phyloP scores from a whole-genome alignment of 345 rosid genomes.

The Pugionium cornutum region DNA sequence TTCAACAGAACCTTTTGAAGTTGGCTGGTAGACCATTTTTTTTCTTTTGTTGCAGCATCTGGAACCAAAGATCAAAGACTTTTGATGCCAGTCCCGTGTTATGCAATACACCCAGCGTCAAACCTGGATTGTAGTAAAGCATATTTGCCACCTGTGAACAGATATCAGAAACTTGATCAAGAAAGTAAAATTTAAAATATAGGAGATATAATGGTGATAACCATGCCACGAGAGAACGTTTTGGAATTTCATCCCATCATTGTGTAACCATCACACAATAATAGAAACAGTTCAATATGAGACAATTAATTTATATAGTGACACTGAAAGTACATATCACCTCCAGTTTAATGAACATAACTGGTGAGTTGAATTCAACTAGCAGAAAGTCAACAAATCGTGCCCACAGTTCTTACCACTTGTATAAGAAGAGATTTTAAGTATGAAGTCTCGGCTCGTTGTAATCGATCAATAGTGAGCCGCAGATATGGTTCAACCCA shows the following conservation, averaged over 20 bases:
- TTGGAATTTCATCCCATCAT: conserved; percentile 8
- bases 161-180: conserved; percentile 13
- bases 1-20: conserved; percentile 68
- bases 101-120: conserved; percentile 78
- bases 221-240: no score
- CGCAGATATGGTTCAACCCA: conserved; percentile 96
- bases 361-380: conserved; percentile 11
- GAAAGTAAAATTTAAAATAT: background rate
- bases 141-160: conserved; percentile 82
- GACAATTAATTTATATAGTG: background rate
- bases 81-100: conserved; percentile 77
- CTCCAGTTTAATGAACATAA: conserved; percentile 1
- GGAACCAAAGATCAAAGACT: conserved; percentile 89
- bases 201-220: no score
- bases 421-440: conserved; percentile 93
- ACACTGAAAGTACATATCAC: conserved; percentile 2
- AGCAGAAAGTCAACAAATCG: conserved; percentile 10
- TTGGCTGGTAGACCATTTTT: conserved; percentile 77
- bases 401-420: conserved; percentile 67
- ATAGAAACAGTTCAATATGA: conserved; percentile 9
- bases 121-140: conserved; percentile 77
- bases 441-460: conserved; percentile 69
- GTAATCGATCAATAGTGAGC: conserved; percentile 77
- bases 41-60: conserved; percentile 88
- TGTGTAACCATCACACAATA: conserved; percentile 16